phyloP scores from a whole-genome alignment of 23 red algal genomes.

The Gracilaria vermiculophylla region DNA sequence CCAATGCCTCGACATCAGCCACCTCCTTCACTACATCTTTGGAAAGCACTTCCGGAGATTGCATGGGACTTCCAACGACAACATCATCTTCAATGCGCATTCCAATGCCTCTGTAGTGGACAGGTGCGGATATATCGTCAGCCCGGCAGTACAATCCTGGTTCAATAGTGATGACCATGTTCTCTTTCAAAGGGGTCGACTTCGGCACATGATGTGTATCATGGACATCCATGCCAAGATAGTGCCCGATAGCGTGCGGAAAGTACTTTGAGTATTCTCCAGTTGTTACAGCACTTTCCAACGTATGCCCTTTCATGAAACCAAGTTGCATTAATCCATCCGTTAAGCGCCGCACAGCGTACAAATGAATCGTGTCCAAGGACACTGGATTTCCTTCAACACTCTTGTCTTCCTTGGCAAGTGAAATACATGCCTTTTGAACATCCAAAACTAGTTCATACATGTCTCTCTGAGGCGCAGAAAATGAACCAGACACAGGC shows the following conservation, averaged over 20 bases:
- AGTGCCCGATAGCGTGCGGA: conserved; percentile 87
- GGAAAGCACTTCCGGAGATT: conserved; percentile 66
- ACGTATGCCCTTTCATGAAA: conserved; percentile 49
- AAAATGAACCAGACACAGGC: conserved; percentile 79
- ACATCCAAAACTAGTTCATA: conserved; percentile 72
- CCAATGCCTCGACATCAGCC: conserved; percentile 27
- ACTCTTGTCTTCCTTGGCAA: conserved; percentile 14
- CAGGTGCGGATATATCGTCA: conserved; percentile 60
- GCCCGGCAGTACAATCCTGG: conserved; percentile 78
- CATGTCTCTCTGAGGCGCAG: conserved; percentile 64
- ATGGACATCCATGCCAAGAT: conserved; percentile 93
- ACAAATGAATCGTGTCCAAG: conserved; percentile 65
- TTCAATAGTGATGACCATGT: conserved; percentile 92
- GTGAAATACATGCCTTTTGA: conserved; percentile 63
- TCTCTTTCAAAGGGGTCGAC: conserved; percentile 52
- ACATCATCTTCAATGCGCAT: conserved; percentile 96
- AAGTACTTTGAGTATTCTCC: conserved; percentile 70
- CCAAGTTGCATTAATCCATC: conserved; percentile 73
- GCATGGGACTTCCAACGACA: conserved; percentile 45
- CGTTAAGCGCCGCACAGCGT: conserved; percentile 40
- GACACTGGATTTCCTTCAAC: conserved; percentile 23
- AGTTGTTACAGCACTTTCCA: conserved; percentile 46
- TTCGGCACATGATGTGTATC: conserved; percentile 80
- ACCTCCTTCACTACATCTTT: conserved; percentile 52
- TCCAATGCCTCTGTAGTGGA: conserved; percentile 73